Evolutionary conservation across 2,329 filamentous ascomycete species (phyloP), one percentile per base, ranked within the genome.

Genomic region (Rachicladosporium sp.): DNA sequence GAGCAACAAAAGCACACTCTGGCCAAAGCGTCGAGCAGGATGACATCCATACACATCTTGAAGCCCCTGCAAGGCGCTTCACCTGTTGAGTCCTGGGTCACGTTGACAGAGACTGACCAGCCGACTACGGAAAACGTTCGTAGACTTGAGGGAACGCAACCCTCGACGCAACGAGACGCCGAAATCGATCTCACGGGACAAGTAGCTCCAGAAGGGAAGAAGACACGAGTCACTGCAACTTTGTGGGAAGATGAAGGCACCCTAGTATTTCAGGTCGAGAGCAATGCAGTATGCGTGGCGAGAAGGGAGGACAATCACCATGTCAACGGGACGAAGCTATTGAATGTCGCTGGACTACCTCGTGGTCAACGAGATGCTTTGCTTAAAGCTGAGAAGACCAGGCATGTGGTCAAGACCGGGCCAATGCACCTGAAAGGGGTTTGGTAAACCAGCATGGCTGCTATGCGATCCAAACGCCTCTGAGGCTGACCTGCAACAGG

Each of bases 341-440:
- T 96, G 42, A 98, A 98, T 50, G 91, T 98, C 38, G 91, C 91
- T 37, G 89, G 91, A 8, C 96, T 98, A 91, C 96, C 91, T 10
- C 77, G 91, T 60, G 91, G 91, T 41, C 80, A 91, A 49, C 77
- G 91, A 55, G 91, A 98, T 57, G 91, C 91, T 35, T 96, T 98
- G 50, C 65, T 98, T 43, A 98, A 98, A 68, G 95, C 89, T 59
- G 91, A 96, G 64, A 98, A 96, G 65, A 78, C 88, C 42, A 80
- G 91, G 50, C 88, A 95, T 62, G 91, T 96, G 8, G 91, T 96
- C 44, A 98, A 98, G 67, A 96, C 96, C 59, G 91, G 91, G 0
- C 91, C 91, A 3, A 98, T 98, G 91, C 91, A 96, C 59, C 67
- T 98, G 33, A 98, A 98, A 67, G 91, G 91, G 56, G 88, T 94